Conservation (phyloP, 257 asterid genomes). For the Solanum paucissectum region DNA sequence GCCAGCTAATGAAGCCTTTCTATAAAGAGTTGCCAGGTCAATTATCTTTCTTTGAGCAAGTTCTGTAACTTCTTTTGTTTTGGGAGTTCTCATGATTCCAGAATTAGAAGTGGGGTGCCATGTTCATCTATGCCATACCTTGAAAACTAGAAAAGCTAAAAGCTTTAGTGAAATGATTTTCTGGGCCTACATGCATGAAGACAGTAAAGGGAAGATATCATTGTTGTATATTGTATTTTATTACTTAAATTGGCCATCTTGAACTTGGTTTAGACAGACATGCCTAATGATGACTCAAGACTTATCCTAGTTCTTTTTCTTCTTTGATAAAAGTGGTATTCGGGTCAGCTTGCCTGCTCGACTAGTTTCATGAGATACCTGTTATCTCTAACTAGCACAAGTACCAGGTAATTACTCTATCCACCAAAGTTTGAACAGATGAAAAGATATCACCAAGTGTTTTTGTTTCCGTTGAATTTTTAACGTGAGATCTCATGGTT, state of each 20-base stretch:
- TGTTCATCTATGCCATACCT: neutral
- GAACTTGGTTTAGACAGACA: neutral
- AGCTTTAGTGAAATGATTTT: neutral
- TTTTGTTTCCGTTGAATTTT: neutral
- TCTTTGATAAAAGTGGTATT: neutral
- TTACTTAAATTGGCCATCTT: neutral
- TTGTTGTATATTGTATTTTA: neutral
- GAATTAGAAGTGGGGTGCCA: neutral
- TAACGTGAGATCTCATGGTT: neutral
- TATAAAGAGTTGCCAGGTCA: neutral
- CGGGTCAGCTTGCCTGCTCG: fast-evolving
- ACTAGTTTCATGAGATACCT: neutral
- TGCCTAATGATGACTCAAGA: neutral
- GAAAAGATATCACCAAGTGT: neutral
- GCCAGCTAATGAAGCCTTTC: neutral
- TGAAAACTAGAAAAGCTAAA: neutral
- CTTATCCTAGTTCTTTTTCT: neutral
- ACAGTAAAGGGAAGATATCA: neutral
- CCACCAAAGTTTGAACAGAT: neutral
- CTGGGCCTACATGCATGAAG: neutral
- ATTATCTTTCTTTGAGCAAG: neutral
- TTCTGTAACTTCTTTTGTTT: neutral
- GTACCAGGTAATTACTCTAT: neutral
- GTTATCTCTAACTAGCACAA: neutral
- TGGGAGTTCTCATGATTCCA: neutral